Conservation (phyloP, 257 asterid genomes). For the Jaltomata sinuosa region DNA sequence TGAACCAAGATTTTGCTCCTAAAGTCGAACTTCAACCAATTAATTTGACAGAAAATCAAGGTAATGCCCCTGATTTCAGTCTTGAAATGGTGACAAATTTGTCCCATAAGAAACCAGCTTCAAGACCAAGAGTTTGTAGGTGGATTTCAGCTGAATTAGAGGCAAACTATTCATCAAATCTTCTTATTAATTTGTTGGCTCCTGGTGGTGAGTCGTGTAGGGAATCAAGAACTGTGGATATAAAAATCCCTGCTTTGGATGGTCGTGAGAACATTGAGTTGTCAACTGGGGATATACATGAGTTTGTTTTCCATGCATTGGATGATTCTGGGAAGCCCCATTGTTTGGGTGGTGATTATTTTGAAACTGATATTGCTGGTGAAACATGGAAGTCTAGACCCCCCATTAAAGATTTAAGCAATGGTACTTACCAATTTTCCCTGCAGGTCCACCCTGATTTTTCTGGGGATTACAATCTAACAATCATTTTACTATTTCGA, state of each 20-base stretch:
- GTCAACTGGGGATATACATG: slow-evolving; percentile 58
- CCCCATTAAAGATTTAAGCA: slow-evolving; percentile 60
- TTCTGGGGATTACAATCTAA: slow-evolving; percentile 67
- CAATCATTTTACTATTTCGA: slow-evolving; percentile 59
- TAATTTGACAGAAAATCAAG: slow-evolving; percentile 4
- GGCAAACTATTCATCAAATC: slow-evolving; percentile 50
- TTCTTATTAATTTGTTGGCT: slow-evolving; percentile 46
- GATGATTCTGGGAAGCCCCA: slow-evolving; percentile 56
- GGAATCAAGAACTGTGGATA: slow-evolving; percentile 51
- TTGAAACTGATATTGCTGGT: slow-evolving; percentile 76
- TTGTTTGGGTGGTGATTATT: slow-evolving; percentile 88
- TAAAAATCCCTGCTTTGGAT: slow-evolving; percentile 44
- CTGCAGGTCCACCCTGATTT: slow-evolving; percentile 85
- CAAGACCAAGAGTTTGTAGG: not conserved
- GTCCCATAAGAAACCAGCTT: not conserved
- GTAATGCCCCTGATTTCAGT: slow-evolving; percentile 11
- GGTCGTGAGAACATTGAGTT: slow-evolving; percentile 24
- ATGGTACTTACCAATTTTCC: slow-evolving; percentile 55
- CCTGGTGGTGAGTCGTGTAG: slow-evolving; percentile 67
- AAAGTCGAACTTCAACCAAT: slow-evolving; percentile 2
- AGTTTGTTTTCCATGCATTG: slow-evolving; percentile 63
- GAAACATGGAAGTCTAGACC: slow-evolving; percentile 86
- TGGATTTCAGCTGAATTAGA: slow-evolving; percentile 65
- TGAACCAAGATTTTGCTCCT: slow-evolving; percentile 14
- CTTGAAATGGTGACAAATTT: slow-evolving; percentile 17